Conservation (phyloP, 768 basidiomycete species). For the Termitomyces sp. region DNA sequence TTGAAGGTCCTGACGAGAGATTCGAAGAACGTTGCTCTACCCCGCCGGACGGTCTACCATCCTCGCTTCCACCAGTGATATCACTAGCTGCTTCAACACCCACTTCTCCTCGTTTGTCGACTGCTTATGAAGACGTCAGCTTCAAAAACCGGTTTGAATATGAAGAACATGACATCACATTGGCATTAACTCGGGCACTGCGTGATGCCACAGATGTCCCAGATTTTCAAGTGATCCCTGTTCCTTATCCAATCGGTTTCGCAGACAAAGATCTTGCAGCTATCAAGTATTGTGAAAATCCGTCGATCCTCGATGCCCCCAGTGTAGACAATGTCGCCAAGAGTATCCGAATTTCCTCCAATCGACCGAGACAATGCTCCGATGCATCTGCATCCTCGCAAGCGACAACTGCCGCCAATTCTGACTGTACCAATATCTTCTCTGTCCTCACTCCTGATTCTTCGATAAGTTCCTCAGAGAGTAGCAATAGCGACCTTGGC, state of each 20-base stretch:
- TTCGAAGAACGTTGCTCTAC: background rate
- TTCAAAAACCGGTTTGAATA: constrained; percentile 18
- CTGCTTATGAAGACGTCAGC: constrained; percentile 1
- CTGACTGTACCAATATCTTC: constrained; percentile 15
- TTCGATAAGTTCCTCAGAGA: constrained; percentile 17
- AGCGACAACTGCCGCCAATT: constrained; percentile 19
- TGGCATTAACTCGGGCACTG: constrained; percentile 17
- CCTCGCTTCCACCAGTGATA: background rate
- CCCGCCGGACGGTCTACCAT: background rate
- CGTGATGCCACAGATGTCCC: constrained; percentile 3
- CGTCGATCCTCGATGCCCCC: constrained; percentile 15
- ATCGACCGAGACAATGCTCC: constrained; percentile 22
- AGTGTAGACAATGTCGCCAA: constrained; percentile 18
- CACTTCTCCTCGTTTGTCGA: background rate
- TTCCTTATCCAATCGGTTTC: background rate
- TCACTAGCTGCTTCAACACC: background rate
- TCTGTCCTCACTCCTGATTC: constrained; percentile 12
- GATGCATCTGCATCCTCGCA: constrained; percentile 27
- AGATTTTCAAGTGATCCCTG: background rate
- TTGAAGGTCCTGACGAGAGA: constrained; percentile 4
- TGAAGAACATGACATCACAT: constrained; percentile 24
- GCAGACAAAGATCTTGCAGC: background rate
- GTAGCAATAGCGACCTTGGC: constrained; percentile 17
- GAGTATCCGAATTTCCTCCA: constrained; percentile 2
- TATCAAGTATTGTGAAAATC: constrained; percentile 8